These are phyloP conservation scores for Ogataea saltuana DNA, from an alignment of 805 yeast genomes.

Conservation along the genomic window DNA sequence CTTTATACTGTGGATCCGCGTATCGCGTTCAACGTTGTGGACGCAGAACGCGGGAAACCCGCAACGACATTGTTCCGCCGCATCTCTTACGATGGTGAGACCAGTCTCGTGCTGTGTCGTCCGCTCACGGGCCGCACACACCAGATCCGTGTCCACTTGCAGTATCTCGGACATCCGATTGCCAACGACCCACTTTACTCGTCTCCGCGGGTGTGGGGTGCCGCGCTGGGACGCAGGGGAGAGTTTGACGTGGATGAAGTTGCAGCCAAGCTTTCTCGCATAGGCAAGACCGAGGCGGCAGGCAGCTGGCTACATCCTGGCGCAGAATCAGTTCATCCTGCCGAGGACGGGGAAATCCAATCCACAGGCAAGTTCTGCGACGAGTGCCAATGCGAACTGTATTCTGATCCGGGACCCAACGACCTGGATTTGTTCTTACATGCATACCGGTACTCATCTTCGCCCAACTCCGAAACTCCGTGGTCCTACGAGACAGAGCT, in stretches of 20 bases:
- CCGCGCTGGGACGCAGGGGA: conserved; percentile 62
- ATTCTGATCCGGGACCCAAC: conserved; percentile 85
- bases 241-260: conserved; percentile 47
- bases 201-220: conserved; percentile 79
- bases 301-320: conserved; percentile 66
- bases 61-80: conserved; percentile 73
- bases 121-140: conserved; percentile 95
- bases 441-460: conserved; percentile 75
- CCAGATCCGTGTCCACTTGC: conserved; percentile 92
- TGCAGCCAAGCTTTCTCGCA: conserved; percentile 49
- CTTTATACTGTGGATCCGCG: conserved; percentile 72
- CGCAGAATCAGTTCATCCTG: conserved; percentile 27
- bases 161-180: conserved; percentile 85
- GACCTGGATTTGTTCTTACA: conserved; percentile 91
- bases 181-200: conserved; percentile 92
- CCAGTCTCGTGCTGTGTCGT: conserved; percentile 74
- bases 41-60: conserved; percentile 55
- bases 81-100: conserved; percentile 63
- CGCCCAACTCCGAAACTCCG: conserved; percentile 29
- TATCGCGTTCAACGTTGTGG: conserved; percentile 64
- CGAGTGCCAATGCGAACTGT: conserved; percentile 67
- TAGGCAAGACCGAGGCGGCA: conserved; percentile 72
- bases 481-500: conserved; percentile 78
- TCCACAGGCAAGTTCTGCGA: conserved; percentile 55
- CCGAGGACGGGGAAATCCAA: conserved; percentile 59